Evolutionary conservation across 1,284 basidiomycete genomes (phyloP).

Genomic region (Cryptococcus jaspeensis): DNA sequence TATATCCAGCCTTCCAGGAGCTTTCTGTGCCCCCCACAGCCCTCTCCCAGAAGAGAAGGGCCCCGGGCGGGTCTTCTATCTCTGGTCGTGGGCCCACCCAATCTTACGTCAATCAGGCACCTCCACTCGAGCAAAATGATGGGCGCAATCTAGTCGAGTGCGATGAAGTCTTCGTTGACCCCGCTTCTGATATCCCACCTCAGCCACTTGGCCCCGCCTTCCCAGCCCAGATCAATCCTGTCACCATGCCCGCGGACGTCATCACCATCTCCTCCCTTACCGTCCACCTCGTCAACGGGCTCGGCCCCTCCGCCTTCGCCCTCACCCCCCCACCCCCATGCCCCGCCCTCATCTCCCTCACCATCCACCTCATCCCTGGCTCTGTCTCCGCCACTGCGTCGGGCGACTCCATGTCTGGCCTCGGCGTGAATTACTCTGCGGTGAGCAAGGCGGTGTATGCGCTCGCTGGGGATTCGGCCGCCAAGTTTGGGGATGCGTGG

Average conservation of each 20-base stretch:
- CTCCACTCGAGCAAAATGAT: too few relatives aligned
- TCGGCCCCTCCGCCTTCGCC: constrained; percentile 48
- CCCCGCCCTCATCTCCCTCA: constrained; percentile 36
- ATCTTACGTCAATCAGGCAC: too few relatives aligned
- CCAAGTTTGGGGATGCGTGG: constrained; percentile 21
- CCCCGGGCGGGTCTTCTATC: too few relatives aligned
- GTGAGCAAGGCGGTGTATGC: constrained; percentile 44
- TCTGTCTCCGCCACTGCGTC: constrained; percentile 35
- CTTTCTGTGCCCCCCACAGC: too few relatives aligned
- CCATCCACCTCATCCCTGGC: constrained; percentile 29
- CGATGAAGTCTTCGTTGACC: too few relatives aligned
- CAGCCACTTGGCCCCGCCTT: too few relatives aligned
- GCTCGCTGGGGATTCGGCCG: constrained; percentile 8
- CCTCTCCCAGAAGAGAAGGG: too few relatives aligned
- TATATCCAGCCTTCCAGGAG: too few relatives aligned
- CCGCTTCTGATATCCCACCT: too few relatives aligned
- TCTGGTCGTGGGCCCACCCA: too few relatives aligned
- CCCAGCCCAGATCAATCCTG: not conserved
- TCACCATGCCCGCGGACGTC: constrained; percentile 25
- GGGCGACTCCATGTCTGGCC: constrained; percentile 41
- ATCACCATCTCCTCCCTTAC: constrained; percentile 41
- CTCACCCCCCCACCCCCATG: constrained; percentile 38
- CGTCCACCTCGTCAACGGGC: constrained; percentile 42
- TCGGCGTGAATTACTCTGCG: constrained; percentile 51
- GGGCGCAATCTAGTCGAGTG: too few relatives aligned